Evolutionary conservation across 305 asterid genomes (phyloP), one percentile per base, ranked within the genome.

Genomic region (Rubia peregrina): DNA sequence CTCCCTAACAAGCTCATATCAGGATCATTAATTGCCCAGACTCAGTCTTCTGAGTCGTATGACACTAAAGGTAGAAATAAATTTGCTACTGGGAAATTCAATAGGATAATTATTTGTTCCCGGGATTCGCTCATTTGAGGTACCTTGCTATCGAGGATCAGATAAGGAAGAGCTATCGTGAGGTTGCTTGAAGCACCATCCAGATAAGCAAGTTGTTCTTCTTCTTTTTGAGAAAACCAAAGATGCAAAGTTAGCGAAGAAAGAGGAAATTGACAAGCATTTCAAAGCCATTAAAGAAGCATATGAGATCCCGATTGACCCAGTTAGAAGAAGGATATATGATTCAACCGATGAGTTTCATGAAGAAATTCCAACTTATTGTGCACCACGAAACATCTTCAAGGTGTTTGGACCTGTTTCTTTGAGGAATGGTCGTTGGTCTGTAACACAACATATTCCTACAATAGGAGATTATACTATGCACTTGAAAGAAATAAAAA

Each of bases 341-440:
- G 99, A 94, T 77, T 94, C 99, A 7, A 89, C 98, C 0, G 99
- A 94, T 79, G 99, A 94, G 86, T 94, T 94, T 82, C 98, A 94
- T 82, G 99, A 94, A 76, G 99, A 91, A 73, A 81, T 94, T 60
- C 99, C 99, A 24, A 61, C 53, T 43, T 96, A 91, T 4, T 94
- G 99, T 71, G 84, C 95, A 7, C 96, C 98, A 6, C 96, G 87
- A 74, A 97, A 94, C 71, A 89, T 94, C 79, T 94, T 83, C 77
- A 94, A 88, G 87, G 96, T 94, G 70, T 94, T 80, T 70, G 98
- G 98, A 71, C 99, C 99, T 51, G 98, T 96, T 6, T 94, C 91
- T 73, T 65, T 91, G 86, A 89, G 99, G 85, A 94, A 94, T 77
- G 99, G 99, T 1, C 96, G 98, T 4, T 94, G 99, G 99, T 94